A percentile compares a stretch with the other conserved stretches of the same genome.
Conservation (phyloP, 140 eudicot genomes). For the Anethum foeniculum region DNA sequence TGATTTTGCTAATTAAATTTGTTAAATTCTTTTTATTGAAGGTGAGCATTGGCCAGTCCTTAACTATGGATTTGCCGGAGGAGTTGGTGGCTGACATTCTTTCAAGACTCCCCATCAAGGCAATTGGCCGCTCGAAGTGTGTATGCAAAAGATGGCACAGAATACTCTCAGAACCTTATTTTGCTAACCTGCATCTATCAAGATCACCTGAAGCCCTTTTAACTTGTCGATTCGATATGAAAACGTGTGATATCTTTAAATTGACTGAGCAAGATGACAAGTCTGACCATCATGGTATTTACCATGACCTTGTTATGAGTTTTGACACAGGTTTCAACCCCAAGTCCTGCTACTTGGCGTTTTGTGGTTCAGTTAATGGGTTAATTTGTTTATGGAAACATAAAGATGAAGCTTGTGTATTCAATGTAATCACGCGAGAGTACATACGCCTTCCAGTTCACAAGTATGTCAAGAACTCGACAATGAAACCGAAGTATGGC, state of each 20-base stretch:
- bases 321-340: not conserved
- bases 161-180: conserved; percentile 19
- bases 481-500: not conserved
- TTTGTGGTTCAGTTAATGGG: not conserved
- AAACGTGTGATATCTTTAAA: not conserved
- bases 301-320: not conserved
- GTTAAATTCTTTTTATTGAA: too few species aligned
- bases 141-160: conserved; percentile 12
- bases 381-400: conserved; percentile 4
- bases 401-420: not conserved
- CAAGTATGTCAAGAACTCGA: not conserved
- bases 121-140: conserved; percentile 13
- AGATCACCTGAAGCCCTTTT: conserved; percentile 14
- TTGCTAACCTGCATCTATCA: conserved; percentile 18
- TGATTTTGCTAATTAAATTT: too few species aligned
- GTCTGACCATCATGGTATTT: not conserved
- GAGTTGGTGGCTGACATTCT: conserved; percentile 14
- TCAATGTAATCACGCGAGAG: not conserved
- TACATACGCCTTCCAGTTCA: conserved; percentile 1
- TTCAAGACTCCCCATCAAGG: conserved; percentile 16
- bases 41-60: not conserved
- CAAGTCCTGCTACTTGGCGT: not conserved
- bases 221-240: not conserved
- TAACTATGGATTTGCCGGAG: not conserved
- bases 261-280: not conserved